phyloP scores from a whole-genome alignment of 1,284 basidiomycete genomes.

The Ceratobasidium papillatum region DNA sequence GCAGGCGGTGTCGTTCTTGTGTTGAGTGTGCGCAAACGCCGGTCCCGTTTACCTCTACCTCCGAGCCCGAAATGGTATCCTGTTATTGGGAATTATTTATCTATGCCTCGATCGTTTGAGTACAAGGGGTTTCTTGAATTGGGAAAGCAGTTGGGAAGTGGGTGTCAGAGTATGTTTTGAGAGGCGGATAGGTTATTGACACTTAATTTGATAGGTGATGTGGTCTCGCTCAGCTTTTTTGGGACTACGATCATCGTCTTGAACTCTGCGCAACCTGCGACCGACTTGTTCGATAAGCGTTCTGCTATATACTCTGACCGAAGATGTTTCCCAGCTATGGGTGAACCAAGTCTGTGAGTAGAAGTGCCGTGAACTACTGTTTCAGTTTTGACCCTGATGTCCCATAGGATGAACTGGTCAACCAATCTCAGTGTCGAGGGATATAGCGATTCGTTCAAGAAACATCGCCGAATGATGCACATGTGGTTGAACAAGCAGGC shows the following conservation, averaged over 20 bases:
- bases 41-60: background rate
- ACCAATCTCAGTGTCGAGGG: background rate
- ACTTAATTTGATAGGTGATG: constrained; percentile 23
- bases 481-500: constrained; percentile 32
- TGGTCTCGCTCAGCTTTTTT: constrained; percentile 5
- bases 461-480: constrained; percentile 25
- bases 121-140: background rate
- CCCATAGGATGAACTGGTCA: constrained; percentile 24
- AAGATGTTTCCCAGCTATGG: background rate
- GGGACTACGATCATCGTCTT: constrained; percentile 30
- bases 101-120: background rate
- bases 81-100: background rate
- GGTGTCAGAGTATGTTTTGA: background rate
- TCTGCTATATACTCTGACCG: constrained; percentile 31
- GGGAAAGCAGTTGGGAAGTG: background rate
- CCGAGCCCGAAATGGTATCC: background rate
- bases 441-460: constrained; percentile 14
- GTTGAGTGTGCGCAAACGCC: background rate
- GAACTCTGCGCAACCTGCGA: constrained; percentile 1
- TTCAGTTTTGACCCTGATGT: background rate
- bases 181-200: background rate
- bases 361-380: background rate
- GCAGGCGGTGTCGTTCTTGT: background rate
- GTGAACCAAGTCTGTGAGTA: constrained; percentile 15
- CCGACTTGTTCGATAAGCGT: constrained; percentile 26